These are phyloP conservation scores for Pyrus hybrid DNA, from an alignment of 331 rosid genomes.

Conservation along the genomic window DNA sequence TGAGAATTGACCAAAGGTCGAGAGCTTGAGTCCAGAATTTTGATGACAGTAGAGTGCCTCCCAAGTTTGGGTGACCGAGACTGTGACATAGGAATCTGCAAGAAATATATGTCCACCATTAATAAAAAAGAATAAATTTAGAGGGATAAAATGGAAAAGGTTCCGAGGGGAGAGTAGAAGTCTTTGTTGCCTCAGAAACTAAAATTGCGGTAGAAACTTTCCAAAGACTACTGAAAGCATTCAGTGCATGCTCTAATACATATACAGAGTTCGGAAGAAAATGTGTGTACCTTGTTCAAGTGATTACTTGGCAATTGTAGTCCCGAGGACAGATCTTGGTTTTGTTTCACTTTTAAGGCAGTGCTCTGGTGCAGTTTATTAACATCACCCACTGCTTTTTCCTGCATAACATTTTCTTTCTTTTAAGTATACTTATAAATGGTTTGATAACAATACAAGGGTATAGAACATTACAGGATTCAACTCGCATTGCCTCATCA, in stretches of 20 bases:
- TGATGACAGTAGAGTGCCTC: slow-evolving; percentile 27
- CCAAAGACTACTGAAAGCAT: slow-evolving; percentile 6
- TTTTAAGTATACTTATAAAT: background rate
- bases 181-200: too few relatives aligned
- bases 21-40: slow-evolving; percentile 17
- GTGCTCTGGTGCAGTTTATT: slow-evolving; percentile 31
- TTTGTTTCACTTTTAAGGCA: slow-evolving; percentile 30
- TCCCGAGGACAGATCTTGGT: slow-evolving; percentile 30
- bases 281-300: slow-evolving; percentile 41
- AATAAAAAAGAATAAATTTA: background rate
- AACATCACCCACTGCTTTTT: slow-evolving; percentile 25
- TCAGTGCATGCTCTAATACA: background rate
- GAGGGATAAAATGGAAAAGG: background rate
- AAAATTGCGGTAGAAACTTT: background rate
- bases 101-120: background rate
- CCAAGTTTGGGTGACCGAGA: slow-evolving; percentile 35
- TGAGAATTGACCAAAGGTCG: slow-evolving; percentile 31
- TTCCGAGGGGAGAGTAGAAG: too few relatives aligned
- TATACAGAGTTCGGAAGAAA: background rate
- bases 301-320: slow-evolving; percentile 21
- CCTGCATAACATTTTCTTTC: slow-evolving; percentile 25
- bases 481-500: background rate
- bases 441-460: background rate
- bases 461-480: background rate
- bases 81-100: slow-evolving; percentile 31